A percentile compares a stretch with the other conserved stretches of the same genome.
Conservation (phyloP, 306 rosid species). For the Mimosa pudica region DNA sequence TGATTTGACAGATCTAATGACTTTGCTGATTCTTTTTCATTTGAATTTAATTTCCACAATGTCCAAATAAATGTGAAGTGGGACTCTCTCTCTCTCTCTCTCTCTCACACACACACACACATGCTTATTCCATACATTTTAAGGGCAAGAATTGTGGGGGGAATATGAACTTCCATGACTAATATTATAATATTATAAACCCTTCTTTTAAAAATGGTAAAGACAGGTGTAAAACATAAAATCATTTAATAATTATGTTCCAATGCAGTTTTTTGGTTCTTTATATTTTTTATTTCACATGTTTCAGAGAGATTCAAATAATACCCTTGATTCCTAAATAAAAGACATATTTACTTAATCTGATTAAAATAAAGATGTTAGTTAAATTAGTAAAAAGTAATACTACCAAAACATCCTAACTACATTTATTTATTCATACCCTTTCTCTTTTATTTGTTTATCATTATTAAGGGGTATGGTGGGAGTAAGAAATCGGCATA, state of each 20-base stretch:
- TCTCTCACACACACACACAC: neutral
- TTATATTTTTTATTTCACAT: no score
- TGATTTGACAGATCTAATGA: neutral
- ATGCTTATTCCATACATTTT: constrained; percentile 30
- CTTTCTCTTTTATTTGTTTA: no score
- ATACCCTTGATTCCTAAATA: no score
- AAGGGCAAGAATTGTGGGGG: constrained; percentile 31
- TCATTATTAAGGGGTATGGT: no score
- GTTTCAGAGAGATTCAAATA: neutral
- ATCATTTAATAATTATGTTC: no score
- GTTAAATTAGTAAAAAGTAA: no score
- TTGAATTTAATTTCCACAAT: constrained; percentile 19
- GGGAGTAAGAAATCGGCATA: neutral
- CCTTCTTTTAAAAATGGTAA: neutral
- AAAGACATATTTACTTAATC: no score
- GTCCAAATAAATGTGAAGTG: constrained; percentile 25
- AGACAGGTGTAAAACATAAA: neutral
- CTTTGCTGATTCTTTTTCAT: neutral
- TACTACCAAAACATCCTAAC: no score
- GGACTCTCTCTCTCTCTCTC: constrained; percentile 1
- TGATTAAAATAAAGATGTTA: no score
- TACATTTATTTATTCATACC: no score
- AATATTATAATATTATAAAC: neutral
- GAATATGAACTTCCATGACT: constrained; percentile 28
- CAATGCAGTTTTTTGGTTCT: neutral